Percentiles rank a stretch among this genome's conserved stretches.
phyloP scores from a whole-genome alignment of 352 stramenopile genomes.

The Globisporangium parvum region DNA sequence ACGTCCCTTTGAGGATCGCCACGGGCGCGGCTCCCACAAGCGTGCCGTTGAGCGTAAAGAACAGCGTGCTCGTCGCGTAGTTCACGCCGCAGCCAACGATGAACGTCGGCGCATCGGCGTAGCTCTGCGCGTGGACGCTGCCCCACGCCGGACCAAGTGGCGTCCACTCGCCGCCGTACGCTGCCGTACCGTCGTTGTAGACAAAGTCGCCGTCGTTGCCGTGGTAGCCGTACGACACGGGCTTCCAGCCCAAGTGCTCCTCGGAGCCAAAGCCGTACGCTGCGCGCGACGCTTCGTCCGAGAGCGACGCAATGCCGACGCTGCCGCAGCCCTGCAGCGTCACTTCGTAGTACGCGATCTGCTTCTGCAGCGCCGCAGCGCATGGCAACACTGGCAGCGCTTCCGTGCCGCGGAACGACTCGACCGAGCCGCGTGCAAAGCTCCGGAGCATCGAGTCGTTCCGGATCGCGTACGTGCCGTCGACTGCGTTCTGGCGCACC shows the following conservation, averaged over 20 bases:
- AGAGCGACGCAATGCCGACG: conserved; percentile 68
- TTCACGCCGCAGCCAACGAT: conserved; percentile 78
- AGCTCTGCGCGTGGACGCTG: conserved; percentile 20
- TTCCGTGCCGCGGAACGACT: conserved; percentile 59
- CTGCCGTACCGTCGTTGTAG: conserved; percentile 62
- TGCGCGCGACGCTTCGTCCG: conserved; percentile 36
- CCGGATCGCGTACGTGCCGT: conserved; percentile 42
- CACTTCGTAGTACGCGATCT: conserved; percentile 78
- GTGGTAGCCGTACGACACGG: conserved; percentile 80
- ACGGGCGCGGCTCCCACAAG: conserved; percentile 47
- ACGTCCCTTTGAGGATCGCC: conserved; percentile 43
- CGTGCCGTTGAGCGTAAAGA: conserved; percentile 78
- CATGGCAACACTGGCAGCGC: conserved; percentile 50
- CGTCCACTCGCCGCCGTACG: conserved; percentile 66
- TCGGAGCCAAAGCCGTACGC: conserved; percentile 79
- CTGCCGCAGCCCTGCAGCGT: conserved; percentile 65
- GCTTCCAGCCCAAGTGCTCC: conserved; percentile 80
- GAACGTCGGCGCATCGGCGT: conserved; percentile 21
- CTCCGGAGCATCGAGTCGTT: conserved; percentile 86
- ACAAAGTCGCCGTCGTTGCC: conserved; percentile 84
- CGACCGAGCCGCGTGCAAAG: conserved; percentile 58
- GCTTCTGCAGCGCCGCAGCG: conserved; percentile 39
- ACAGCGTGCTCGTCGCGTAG: conserved; percentile 38
- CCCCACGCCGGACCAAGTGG: conserved; percentile 72
- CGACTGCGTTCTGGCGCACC: conserved; percentile 16